Conservation (phyloP, 1,284 basidiomycete genomes). For the Mycosarcoma maydis region DNA sequence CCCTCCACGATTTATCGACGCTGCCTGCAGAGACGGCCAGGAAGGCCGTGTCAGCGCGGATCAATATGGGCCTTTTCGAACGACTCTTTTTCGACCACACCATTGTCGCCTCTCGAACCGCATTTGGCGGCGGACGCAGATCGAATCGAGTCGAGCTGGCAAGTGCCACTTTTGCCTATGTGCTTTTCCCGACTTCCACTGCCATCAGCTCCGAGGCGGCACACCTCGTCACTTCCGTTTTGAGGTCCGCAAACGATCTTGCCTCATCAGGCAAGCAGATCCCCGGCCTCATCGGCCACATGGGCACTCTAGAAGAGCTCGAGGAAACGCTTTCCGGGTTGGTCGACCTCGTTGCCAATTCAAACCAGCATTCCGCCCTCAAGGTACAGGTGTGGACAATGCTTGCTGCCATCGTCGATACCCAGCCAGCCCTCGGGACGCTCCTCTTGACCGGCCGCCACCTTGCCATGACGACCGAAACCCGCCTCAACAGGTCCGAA, state of each 20-base stretch:
- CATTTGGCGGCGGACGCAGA: conserved; percentile 24
- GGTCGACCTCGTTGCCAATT: conserved; percentile 64
- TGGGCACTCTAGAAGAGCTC: conserved; percentile 64
- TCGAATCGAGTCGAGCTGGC: conserved; percentile 47
- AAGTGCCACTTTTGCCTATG: conserved; percentile 43
- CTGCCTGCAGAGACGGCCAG: conserved; percentile 38
- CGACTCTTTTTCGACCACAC: conserved; percentile 52
- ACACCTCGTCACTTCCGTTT: conserved; percentile 48
- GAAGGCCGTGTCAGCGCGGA: conserved; percentile 25
- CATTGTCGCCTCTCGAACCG: conserved; percentile 38
- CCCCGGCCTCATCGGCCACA: conserved; percentile 53
- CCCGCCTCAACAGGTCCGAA: conserved; percentile 35
- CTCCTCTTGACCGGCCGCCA: conserved; percentile 81
- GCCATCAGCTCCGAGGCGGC: conserved; percentile 53
- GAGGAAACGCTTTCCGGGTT: conserved; percentile 51
- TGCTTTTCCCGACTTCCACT: conserved; percentile 40
- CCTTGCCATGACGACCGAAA: conserved; percentile 66
- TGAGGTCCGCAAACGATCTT: conserved; percentile 38
- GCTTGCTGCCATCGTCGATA: conserved; percentile 81
- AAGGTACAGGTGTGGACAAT: conserved; percentile 83
- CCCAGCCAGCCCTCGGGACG: conserved; percentile 85
- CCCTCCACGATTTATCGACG: conserved; percentile 41
- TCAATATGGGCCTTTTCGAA: conserved; percentile 49
- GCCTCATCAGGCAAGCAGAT: conserved; percentile 17
- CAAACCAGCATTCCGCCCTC: conserved; percentile 75